Evolutionary conservation across 257 asterid genomes (phyloP), one percentile per base, ranked within the genome.

Genomic region (Primulina eburnea): DNA sequence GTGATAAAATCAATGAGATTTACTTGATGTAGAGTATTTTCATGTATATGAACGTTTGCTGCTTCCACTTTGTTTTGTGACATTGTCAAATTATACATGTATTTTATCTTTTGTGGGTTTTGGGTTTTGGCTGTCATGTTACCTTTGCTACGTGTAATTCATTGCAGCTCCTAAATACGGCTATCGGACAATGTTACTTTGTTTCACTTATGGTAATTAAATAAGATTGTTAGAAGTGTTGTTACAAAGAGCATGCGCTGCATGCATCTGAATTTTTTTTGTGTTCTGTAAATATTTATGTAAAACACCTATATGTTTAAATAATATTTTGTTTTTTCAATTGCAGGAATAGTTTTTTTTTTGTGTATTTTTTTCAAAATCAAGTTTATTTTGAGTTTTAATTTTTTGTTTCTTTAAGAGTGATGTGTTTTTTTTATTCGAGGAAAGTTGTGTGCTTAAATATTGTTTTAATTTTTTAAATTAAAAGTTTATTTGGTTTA

Each of bases 1-100:
- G 68, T 63, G 63, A 59, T 57, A 68, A 34, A 66, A 56, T 61
- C 30, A 17, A 50, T 60, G 60, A 57, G 64, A 55, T 58, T 73
- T 65, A 64, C 75, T 64, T 63, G 62, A 34, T 70, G 73, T 63
- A 71, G 82, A 79, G 77, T 50, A 55, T 72, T 75, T 64, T 52
- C 69, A 20, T 76, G 73, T 73, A 61, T 64, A 79, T 69, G 40
- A 32, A 55, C 33, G 53, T 26, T 61, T 65, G 72, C 63, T 53
- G 26, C 71, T 53, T 64, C 55, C 67, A 55, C 67, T 55, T 59
- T 56, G 43, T 24, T 59, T 24, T 73, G 74, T 70, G 71, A 70
- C 84, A 20, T 73, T 32, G 73, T 50, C 56, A 50, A 50, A 50
- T 50, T 20, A 38, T 60, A 26, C 77, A 66, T 75, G 67, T 71